A percentile compares a stretch with the other conserved stretches of the same genome.
phyloP scores from a whole-genome alignment of 768 basidiomycete species.

The Calocybe indica region DNA sequence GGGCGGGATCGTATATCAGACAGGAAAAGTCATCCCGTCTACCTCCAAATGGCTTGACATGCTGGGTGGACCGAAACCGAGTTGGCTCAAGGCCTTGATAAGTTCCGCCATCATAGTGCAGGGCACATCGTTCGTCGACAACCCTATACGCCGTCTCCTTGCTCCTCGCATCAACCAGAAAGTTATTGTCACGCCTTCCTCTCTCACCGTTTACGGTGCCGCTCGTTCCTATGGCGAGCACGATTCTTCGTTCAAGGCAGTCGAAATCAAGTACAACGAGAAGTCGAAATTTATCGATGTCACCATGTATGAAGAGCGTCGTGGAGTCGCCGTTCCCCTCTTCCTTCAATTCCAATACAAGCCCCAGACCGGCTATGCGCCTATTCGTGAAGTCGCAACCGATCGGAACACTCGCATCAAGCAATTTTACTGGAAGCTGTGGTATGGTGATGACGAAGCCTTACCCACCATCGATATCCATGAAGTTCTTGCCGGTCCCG shows the following conservation, averaged over 20 bases:
- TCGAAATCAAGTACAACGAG: constrained; percentile 61
- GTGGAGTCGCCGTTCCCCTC: constrained; percentile 71
- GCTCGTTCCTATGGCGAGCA: constrained; percentile 78
- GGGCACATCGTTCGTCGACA: constrained; percentile 79
- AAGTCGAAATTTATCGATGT: constrained; percentile 56
- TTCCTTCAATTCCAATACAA: constrained; percentile 79
- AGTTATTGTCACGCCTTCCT: constrained; percentile 58
- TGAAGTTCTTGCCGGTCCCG: constrained; percentile 82
- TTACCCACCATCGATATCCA: constrained; percentile 77
- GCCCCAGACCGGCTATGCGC: constrained; percentile 82
- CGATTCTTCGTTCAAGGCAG: constrained; percentile 72
- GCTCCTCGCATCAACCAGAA: constrained; percentile 77
- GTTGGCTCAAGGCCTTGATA: constrained; percentile 84
- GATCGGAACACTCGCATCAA: constrained; percentile 90
- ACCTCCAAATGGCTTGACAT: constrained; percentile 74
- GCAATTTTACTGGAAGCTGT: constrained; percentile 96
- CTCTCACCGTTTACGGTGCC: constrained; percentile 67
- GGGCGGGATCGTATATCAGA: constrained; percentile 40
- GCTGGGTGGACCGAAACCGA: constrained; percentile 75
- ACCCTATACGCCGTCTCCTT: constrained; percentile 84
- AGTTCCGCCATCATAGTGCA: constrained; percentile 82
- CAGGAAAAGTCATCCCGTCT: constrained; percentile 52
- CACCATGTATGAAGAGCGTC: constrained; percentile 80
- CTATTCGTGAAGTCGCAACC: constrained; percentile 84
- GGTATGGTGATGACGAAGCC: constrained; percentile 84